Percentiles rank a stretch among this genome's conserved stretches.
phyloP scores from a whole-genome alignment of 805 yeast species.

The Myxozyma kluyveri region DNA sequence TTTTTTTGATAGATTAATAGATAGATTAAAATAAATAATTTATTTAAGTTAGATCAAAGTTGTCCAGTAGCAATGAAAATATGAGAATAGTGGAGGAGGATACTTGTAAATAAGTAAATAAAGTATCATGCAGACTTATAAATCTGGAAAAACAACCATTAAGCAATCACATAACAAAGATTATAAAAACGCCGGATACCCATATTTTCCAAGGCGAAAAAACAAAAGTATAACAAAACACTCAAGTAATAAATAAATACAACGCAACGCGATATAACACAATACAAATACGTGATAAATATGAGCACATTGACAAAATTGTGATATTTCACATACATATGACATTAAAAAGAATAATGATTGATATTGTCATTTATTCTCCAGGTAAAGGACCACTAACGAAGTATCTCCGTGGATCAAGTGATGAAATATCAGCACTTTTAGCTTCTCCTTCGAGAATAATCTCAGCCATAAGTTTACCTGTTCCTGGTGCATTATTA shows the following conservation, averaged over 20 bases:
- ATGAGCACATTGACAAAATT: slow-evolving; percentile 3
- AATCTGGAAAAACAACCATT: neutral
- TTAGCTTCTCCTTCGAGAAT: slow-evolving; percentile 76
- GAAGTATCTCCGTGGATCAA: slow-evolving; percentile 84
- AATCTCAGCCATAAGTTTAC: slow-evolving; percentile 86
- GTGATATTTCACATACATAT: neutral
- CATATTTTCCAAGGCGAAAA: neutral
- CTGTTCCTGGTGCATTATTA: slow-evolving; percentile 95
- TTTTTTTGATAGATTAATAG: neutral
- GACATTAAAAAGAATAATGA: neutral
- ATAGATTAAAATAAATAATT: too few relatives aligned
- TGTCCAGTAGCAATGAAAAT: too few relatives aligned
- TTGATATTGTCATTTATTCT: neutral
- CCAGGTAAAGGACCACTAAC: slow-evolving; percentile 39
- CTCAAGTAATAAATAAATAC: neutral
- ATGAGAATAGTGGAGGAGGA: too few relatives aligned
- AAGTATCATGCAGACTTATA: neutral
- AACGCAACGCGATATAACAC: neutral
- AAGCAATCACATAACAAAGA: neutral
- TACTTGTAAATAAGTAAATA: neutral
- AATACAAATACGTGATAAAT: slow-evolving; percentile 3
- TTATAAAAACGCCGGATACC: neutral
- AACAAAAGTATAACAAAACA: neutral
- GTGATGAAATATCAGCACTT: slow-evolving; percentile 73
- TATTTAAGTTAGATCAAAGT: too few relatives aligned